Evolutionary conservation across 176 grass and related monocot species (phyloP).

Genomic region (Triticum timopheevii): DNA sequence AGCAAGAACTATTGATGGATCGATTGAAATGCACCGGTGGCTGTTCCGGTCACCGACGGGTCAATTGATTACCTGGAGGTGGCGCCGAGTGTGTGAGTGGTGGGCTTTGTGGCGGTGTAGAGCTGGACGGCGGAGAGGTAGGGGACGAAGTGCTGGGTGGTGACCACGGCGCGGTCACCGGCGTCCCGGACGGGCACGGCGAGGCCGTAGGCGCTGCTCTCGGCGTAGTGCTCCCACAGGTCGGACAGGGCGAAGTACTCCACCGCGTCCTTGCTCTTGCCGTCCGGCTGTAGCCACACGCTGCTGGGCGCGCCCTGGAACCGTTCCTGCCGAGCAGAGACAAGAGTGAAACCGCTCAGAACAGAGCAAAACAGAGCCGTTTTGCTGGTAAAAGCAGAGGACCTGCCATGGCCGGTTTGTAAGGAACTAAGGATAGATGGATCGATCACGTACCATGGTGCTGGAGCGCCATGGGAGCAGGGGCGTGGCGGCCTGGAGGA

Average conservation of each 20-base stretch:
- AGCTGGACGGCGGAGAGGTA: slow-evolving; percentile 75
- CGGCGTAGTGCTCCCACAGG: slow-evolving; percentile 58
- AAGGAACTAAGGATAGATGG: too few relatives aligned
- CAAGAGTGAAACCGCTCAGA: too few relatives aligned
- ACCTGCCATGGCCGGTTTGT: not conserved
- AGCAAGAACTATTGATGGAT: too few relatives aligned
- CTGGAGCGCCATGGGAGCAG: slow-evolving; percentile 13
- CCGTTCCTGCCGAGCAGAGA: slow-evolving; percentile 20
- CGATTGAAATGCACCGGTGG: too few relatives aligned
- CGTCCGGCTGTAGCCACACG: slow-evolving; percentile 43
- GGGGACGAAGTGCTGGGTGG: slow-evolving; percentile 60
- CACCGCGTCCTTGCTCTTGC: slow-evolving; percentile 30
- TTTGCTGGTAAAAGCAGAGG: not conserved
- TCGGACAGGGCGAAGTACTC: slow-evolving; percentile 58
- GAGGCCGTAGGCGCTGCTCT: slow-evolving; percentile 63
- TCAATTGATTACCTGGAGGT: slow-evolving; percentile 24
- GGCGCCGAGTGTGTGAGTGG: not conserved
- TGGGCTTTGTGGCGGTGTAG: slow-evolving; percentile 51
- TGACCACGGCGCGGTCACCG: not conserved
- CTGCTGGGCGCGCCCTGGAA: slow-evolving; percentile 33
- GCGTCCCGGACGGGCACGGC: slow-evolving; percentile 37
- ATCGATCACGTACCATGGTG: not conserved
- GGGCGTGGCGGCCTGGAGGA: slow-evolving; percentile 28
- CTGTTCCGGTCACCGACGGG: not conserved
- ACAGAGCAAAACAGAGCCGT: not conserved